Base-by-base conservation (phyloP, 2,329 filamentous ascomycete genomes). In the Diaporthe velutina region DNA sequence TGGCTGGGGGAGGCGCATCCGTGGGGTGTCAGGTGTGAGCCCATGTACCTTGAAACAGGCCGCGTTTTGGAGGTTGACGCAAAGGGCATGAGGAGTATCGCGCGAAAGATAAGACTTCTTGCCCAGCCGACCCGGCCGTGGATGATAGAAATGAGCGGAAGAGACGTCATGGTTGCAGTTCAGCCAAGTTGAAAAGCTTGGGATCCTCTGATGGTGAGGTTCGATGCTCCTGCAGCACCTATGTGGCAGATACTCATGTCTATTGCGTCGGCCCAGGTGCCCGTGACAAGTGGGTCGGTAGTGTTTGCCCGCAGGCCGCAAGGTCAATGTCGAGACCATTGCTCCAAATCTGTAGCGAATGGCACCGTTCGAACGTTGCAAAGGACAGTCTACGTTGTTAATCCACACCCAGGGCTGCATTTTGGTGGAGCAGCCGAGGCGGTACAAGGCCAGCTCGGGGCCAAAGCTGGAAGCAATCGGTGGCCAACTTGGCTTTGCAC, bases 41-140 rank as follows among this genome's bases (percentile, higher is more conserved):
- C 33, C 40, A 71, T 67, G 58, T 40, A 58, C 50, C 33, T 17
- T 74, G 73, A 74, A 74, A 74, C 73, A 38, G 58, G 68, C 22
- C 19, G 61, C 22, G 73, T 74, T 74, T 74, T 72, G 60, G 35
- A 74, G 58, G 40, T 58, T 48, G 8, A 19, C 64, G 48, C 64
- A 30, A 40, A 15, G 64, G 64, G 15, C 42, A 19, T 28, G 22
- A 19, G 17, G 33, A 68, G n/a, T 13, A 40, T 48, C 10, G 60
- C 22, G 48, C 33, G 33, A 38, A 25, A 19, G 30, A 52, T 38
- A 67, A 67, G 45, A 35, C 22, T 19, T 28, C 4, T 22, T n/a
- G 30, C 45, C 13, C 45, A 28, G 22, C 4, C 17, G 7, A 17
- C 9, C 5, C 2, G 28, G 3, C 6, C 25, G n/a, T 30, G n/a